These are phyloP conservation scores for Chytriomyces sp. DNA, from an alignment of 192 early-diverging fungal species.

Conservation along the genomic window DNA sequence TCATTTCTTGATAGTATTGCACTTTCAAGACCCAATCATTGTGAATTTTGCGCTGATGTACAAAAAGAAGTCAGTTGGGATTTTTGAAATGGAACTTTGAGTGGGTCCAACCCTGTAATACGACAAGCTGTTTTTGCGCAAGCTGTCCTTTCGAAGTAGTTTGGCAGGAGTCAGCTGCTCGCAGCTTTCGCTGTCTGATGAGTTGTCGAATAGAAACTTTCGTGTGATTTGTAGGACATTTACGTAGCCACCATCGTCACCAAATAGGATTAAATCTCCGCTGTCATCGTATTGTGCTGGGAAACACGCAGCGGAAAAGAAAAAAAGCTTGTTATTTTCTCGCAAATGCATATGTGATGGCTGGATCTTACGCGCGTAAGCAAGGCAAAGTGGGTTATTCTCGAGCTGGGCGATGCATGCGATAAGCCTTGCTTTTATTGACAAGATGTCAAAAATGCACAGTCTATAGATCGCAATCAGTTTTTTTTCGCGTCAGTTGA, in stretches of 20 bases:
- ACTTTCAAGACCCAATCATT: constrained; percentile 68
- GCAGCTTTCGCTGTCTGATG: constrained; percentile 44
- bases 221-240: constrained; percentile 59
- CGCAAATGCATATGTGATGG: not conserved
- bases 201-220: constrained; percentile 54
- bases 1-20: constrained; percentile 66
- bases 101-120: constrained; percentile 40
- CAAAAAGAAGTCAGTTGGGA: constrained; percentile 22
- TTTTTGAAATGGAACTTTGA: not conserved
- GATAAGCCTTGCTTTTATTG: constrained; percentile 63
- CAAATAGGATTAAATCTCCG: constrained; percentile 59
- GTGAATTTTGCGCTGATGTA: constrained; percentile 59
- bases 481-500: not conserved
- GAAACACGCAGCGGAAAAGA: not conserved
- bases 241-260: constrained; percentile 68
- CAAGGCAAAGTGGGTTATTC: constrained; percentile 63
- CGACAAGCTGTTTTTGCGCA: constrained; percentile 53
- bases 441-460: constrained; percentile 65
- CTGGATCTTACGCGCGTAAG: constrained; percentile 50
- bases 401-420: constrained; percentile 60
- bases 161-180: constrained; percentile 56
- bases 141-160: constrained; percentile 48
- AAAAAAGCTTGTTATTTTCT: not conserved
- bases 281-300: constrained; percentile 60
- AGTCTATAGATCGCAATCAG: constrained; percentile 39